A percentile compares a stretch with the other conserved stretches of the same genome.
phyloP scores from a whole-genome alignment of 2,329 filamentous ascomycete genomes.

The Purpureocillium takamizusanense region DNA sequence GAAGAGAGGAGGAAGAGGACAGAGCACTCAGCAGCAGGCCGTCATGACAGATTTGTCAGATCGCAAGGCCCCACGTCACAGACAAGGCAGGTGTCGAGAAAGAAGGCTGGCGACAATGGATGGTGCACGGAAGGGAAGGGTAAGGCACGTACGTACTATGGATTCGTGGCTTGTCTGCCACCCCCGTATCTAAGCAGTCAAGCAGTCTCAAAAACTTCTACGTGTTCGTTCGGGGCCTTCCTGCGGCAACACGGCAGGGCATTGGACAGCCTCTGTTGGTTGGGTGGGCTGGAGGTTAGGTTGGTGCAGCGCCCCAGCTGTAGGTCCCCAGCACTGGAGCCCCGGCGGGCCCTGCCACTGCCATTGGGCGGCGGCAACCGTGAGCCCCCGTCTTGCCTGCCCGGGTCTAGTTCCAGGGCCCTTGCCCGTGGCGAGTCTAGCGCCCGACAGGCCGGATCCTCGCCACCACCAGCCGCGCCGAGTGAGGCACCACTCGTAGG shows the following conservation, averaged over 20 bases:
- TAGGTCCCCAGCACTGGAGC: too few species aligned
- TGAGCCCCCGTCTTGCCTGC: constrained; percentile 5
- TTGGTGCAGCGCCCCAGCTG: too few species aligned
- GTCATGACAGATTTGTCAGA: constrained; percentile 21
- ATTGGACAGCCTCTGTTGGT: too few species aligned
- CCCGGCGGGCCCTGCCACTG: too few species aligned
- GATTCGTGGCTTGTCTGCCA: too few species aligned
- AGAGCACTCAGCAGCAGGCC: constrained; percentile 10
- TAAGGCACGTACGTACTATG: too few species aligned
- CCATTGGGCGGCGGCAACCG: too few species aligned
- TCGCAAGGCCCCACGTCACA: constrained; percentile 22
- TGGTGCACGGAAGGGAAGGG: too few species aligned
- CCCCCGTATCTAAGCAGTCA: constrained; percentile 2
- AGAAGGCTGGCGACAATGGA: constrained; percentile 6
- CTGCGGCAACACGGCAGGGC: too few species aligned
- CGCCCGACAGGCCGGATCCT: not conserved
- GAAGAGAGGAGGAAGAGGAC: constrained; percentile 7
- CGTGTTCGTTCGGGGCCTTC: constrained; percentile 1
- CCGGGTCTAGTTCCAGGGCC: constrained; percentile 9
- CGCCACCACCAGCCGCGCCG: not conserved
- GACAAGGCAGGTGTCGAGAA: constrained; percentile 3
- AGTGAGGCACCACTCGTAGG: too few species aligned
- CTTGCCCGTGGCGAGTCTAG: constrained; percentile 1
- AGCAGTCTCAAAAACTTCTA: not conserved
- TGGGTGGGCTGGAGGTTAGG: too few species aligned